Conservation (phyloP, 345 rosid species). For the Leavenworthia alabamica region DNA sequence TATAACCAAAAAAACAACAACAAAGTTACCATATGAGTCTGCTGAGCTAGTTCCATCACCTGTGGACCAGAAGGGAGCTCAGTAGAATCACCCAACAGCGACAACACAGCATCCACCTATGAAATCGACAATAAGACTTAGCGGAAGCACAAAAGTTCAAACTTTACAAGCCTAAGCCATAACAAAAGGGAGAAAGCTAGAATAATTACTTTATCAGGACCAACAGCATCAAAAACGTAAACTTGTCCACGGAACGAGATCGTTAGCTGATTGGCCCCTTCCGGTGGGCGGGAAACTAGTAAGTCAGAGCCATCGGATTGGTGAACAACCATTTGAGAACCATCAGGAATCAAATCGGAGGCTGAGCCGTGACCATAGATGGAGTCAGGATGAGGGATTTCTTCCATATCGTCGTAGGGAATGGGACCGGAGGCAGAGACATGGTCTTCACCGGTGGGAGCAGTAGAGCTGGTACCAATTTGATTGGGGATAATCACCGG, state of each 20-base stretch:
- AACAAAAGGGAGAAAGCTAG: too few relatives aligned
- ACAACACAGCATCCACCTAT: slow-evolving; percentile 77
- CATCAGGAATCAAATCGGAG: slow-evolving; percentile 28
- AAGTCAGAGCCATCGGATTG: slow-evolving; percentile 29
- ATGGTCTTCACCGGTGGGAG: slow-evolving; percentile 38
- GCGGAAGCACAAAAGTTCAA: neutral
- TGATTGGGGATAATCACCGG: slow-evolving; percentile 44
- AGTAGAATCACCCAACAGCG: slow-evolving; percentile 58
- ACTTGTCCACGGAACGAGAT: slow-evolving; percentile 87
- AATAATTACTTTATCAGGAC: slow-evolving; percentile 62
- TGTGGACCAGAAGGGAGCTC: slow-evolving; percentile 60
- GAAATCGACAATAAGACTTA: neutral
- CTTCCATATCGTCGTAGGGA: slow-evolving; percentile 48
- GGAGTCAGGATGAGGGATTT: slow-evolving; percentile 46
- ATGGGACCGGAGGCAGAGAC: slow-evolving; percentile 35
- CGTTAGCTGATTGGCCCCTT: slow-evolving; percentile 46
- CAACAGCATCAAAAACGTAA: slow-evolving; percentile 78
- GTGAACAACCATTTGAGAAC: slow-evolving; percentile 35
- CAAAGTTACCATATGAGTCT: slow-evolving; percentile 24
- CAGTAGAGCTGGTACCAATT: slow-evolving; percentile 34
- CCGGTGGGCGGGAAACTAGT: slow-evolving; percentile 19
- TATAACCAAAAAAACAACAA: neutral
- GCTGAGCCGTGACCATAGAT: slow-evolving; percentile 31
- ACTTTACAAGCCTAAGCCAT: neutral
- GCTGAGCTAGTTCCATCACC: slow-evolving; percentile 49